Evolutionary conservation across 1,139 yeast genomes (phyloP).

Genomic region (Entelexis paramagnoliae): DNA sequence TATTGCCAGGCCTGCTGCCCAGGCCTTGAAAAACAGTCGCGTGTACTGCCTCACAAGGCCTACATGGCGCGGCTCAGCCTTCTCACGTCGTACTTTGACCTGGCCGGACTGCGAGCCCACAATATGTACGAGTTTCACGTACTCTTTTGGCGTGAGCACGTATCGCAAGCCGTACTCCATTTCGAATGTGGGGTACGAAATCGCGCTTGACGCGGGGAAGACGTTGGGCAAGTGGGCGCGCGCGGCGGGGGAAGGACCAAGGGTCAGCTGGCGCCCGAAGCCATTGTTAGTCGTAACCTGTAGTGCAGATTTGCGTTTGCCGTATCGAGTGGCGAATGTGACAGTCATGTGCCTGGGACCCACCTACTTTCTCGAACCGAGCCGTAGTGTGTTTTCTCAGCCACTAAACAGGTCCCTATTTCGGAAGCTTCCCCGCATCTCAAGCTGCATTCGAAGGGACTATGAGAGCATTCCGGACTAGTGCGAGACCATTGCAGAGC

Average conservation of each 20-base stretch:
- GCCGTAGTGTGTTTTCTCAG: background rate
- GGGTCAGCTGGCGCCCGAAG: too few species aligned
- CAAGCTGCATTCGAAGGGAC: too few species aligned
- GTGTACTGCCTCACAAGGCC: constrained; percentile 25
- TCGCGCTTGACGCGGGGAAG: constrained; percentile 1
- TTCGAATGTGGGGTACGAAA: background rate
- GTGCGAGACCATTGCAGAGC: background rate
- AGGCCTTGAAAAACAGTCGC: constrained; percentile 28
- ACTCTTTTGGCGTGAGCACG: constrained; percentile 15
- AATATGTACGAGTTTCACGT: constrained; percentile 7
- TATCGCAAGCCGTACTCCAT: constrained; percentile 14
- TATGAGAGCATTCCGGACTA: background rate
- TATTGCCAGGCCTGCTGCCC: constrained; percentile 25
- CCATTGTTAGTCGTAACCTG: too few species aligned
- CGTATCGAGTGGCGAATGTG: background rate
- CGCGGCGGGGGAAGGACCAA: background rate
- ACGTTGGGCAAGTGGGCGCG: background rate
- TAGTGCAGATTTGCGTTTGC: too few species aligned
- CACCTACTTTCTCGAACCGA: background rate
- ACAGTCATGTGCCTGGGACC: background rate
- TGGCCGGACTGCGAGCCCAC: background rate
- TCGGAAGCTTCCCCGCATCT: background rate
- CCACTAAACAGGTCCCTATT: background rate
- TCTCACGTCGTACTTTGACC: background rate
- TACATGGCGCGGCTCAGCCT: background rate